Conservation (phyloP, 2,329 filamentous ascomycete species). For the Phoma sp. region DNA sequence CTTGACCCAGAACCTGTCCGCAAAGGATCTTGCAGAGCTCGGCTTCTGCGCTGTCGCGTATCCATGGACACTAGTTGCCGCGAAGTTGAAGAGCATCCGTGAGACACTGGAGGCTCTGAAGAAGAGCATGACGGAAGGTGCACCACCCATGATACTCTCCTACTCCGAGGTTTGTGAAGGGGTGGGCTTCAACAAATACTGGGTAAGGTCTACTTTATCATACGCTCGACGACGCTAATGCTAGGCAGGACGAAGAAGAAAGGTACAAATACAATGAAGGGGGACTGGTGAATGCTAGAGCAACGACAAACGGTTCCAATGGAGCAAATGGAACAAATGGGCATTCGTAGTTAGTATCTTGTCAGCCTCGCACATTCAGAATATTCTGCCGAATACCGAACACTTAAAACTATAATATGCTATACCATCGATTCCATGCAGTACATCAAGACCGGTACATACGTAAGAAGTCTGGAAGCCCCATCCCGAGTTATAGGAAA, state of each 20-base stretch:
- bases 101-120: conserved; percentile 53
- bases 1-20: conserved; percentile 52
- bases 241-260: not conserved
- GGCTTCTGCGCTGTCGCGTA: conserved; percentile 50
- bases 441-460: no score
- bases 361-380: no score
- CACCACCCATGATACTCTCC: conserved; percentile 53
- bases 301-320: not conserved
- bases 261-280: not conserved
- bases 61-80: conserved; percentile 56
- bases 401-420: no score
- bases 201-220: not conserved
- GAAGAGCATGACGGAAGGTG: conserved; percentile 49
- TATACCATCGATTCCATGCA: no score
- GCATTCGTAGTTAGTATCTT: not conserved
- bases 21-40: conserved; percentile 49
- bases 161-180: conserved; percentile 53
- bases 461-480: no score
- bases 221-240: not conserved
- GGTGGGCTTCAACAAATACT: not conserved
- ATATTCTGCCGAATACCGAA: no score
- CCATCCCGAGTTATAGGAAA: no score
- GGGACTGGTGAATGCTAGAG: not conserved
- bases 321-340: not conserved
- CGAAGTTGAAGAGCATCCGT: conserved; percentile 52